Evolutionary conservation across 2,329 filamentous ascomycete species (phyloP).

Genomic region (Alternaria arbusti): DNA sequence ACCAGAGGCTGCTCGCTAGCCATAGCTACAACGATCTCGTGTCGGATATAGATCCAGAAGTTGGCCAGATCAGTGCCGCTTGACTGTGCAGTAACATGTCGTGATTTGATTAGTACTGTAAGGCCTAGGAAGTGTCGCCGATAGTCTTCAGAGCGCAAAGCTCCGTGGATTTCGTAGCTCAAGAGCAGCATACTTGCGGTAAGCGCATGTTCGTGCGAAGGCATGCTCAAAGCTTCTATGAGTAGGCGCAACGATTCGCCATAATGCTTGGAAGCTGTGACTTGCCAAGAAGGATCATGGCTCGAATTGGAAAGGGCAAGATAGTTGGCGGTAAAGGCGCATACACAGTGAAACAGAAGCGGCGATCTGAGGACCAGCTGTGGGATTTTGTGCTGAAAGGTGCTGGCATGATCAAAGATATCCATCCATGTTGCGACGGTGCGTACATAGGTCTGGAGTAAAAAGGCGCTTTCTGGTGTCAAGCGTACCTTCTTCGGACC

Average conservation of each 20-base stretch:
- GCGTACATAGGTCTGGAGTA: slow-evolving; percentile 40
- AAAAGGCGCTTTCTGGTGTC: slow-evolving; percentile 39
- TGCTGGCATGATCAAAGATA: slow-evolving; percentile 37
- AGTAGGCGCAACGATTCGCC: slow-evolving; percentile 38
- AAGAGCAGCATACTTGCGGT: slow-evolving; percentile 44
- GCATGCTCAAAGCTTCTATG: slow-evolving; percentile 35
- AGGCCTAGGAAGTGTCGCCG: slow-evolving; percentile 40
- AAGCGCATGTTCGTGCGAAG: slow-evolving; percentile 35
- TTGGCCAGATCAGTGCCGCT: slow-evolving; percentile 39
- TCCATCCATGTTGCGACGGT: slow-evolving; percentile 47
- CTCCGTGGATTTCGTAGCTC: slow-evolving; percentile 42
- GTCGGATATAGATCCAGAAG: slow-evolving; percentile 45
- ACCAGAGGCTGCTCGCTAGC: slow-evolving; percentile 37
- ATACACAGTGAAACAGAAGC: slow-evolving; percentile 43
- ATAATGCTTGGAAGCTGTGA: slow-evolving; percentile 39
- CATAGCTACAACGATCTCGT: slow-evolving; percentile 43
- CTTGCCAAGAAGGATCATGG: slow-evolving; percentile 36
- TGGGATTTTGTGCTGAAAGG: slow-evolving; percentile 40
- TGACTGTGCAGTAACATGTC: slow-evolving; percentile 36
- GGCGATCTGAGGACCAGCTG: slow-evolving; percentile 36
- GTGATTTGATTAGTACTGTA: slow-evolving; percentile 38
- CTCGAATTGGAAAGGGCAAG: slow-evolving; percentile 34
- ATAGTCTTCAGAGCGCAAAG: slow-evolving; percentile 37
- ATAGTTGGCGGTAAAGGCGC: slow-evolving; percentile 45
- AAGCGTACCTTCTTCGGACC: slow-evolving; percentile 17